These are phyloP conservation scores for Desmodesmus armatus DNA, from an alignment of 139 green algal genomes.

Conservation along the genomic window DNA sequence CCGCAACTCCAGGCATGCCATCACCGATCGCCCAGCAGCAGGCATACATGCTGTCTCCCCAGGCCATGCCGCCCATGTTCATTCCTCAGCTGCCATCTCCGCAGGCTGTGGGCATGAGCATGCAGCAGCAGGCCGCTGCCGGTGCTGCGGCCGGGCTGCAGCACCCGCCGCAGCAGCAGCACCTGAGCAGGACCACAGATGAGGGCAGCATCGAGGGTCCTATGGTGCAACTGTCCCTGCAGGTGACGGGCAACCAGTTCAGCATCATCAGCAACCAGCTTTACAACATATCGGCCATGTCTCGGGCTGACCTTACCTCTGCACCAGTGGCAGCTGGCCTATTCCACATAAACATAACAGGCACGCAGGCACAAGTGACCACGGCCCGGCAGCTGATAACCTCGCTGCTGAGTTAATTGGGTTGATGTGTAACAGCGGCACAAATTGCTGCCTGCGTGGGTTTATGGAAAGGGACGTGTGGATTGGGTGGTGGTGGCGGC, in stretches of 20 bases:
- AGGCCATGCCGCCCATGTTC: not conserved
- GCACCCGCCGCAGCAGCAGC: not conserved
- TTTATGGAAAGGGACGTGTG: too few species aligned
- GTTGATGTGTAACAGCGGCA: too few species aligned
- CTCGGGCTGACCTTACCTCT: not conserved
- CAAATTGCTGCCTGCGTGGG: too few species aligned
- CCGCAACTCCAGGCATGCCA: too few species aligned
- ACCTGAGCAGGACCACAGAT: not conserved
- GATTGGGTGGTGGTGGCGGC: too few species aligned
- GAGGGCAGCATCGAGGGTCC: not conserved
- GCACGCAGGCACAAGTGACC: slow-evolving; percentile 24
- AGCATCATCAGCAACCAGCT: not conserved
- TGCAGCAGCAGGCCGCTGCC: not conserved
- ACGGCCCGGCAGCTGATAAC: slow-evolving; percentile 20
- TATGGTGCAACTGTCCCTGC: slow-evolving; percentile 7
- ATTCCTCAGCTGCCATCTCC: not conserved
- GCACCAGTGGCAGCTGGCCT: not conserved
- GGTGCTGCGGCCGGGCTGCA: not conserved
- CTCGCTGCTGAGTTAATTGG: slow-evolving; percentile 12
- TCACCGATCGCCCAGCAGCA: not conserved
- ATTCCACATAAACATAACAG: slow-evolving; percentile 26
- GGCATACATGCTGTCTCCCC: not conserved
- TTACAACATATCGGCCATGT: slow-evolving; percentile 28
- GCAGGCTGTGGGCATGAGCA: not conserved
- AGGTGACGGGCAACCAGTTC: slow-evolving; percentile 9